phyloP scores from a whole-genome alignment of 1,139 yeast species.

The Candida tropicalis region DNA sequence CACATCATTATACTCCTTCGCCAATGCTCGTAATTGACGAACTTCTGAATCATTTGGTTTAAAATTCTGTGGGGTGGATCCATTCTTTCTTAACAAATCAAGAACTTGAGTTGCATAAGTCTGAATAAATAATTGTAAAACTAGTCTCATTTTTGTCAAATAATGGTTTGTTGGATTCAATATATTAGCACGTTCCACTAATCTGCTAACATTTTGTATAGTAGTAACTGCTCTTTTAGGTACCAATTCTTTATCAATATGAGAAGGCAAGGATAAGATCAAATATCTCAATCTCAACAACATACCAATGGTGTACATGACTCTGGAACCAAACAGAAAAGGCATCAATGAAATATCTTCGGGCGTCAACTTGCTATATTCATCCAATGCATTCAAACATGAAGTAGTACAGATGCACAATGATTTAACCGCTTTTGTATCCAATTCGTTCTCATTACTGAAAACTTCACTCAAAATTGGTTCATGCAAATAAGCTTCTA shows the following conservation, averaged over 20 bases:
- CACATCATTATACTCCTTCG: slow-evolving; percentile 12
- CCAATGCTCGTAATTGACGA: slow-evolving; percentile 20
- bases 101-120: slow-evolving; percentile 60
- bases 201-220: slow-evolving; percentile 46
- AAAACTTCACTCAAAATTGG: slow-evolving; percentile 45
- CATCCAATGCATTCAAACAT: slow-evolving; percentile 54
- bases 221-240: slow-evolving; percentile 50
- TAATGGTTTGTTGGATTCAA: slow-evolving; percentile 51
- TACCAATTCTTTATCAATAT: slow-evolving; percentile 49
- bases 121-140: slow-evolving; percentile 58
- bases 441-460: slow-evolving; percentile 22
- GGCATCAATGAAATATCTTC: slow-evolving; percentile 59
- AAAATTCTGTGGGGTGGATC: slow-evolving; percentile 29
- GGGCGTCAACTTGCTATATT: slow-evolving; percentile 46
- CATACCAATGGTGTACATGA: slow-evolving; percentile 71
- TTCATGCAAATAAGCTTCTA: slow-evolving; percentile 76
- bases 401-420: slow-evolving; percentile 57
- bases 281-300: slow-evolving; percentile 60
- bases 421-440: slow-evolving; percentile 34
- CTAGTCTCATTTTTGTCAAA: slow-evolving; percentile 54
- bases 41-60: slow-evolving; percentile 18
- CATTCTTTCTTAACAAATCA: slow-evolving; percentile 31
- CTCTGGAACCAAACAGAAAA: slow-evolving; percentile 60
- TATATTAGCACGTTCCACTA: slow-evolving; percentile 37
- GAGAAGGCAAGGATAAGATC: slow-evolving; percentile 55